Percentiles rank a stretch among this genome's conserved stretches.
Evolutionary conservation across 345 rosid species (phyloP).

Genomic region (Moricandia moricandioides): DNA sequence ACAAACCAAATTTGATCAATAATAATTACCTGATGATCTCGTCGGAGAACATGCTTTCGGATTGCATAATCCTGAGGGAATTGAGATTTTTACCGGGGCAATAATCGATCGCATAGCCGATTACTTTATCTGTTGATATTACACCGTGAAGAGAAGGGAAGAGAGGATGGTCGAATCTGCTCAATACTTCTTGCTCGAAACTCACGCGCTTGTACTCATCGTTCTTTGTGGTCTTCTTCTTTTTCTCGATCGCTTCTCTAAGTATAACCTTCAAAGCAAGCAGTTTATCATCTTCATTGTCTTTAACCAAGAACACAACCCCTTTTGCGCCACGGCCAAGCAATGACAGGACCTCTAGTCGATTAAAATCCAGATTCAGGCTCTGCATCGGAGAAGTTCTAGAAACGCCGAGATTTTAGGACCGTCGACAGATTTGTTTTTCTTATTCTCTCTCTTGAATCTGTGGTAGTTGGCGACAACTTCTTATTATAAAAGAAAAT

Average conservation of each 20-base stretch:
- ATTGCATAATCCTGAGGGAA: conserved; percentile 56
- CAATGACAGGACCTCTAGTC: conserved; percentile 51
- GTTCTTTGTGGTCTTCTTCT: conserved; percentile 9
- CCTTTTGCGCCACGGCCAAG: conserved; percentile 93
- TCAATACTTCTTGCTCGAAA: conserved; percentile 66
- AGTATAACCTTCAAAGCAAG: conserved; percentile 76
- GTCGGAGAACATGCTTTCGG: conserved; percentile 76
- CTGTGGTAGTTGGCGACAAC: not conserved
- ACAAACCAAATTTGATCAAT: not conserved
- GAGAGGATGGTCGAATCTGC: conserved; percentile 63
- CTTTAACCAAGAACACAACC: conserved; percentile 65
- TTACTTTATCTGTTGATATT: conserved; percentile 58
- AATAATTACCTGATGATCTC: conserved; percentile 54
- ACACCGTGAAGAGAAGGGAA: conserved; percentile 74
- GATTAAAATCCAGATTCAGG: conserved; percentile 38
- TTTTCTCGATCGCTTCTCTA: conserved; percentile 65
- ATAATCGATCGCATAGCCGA: conserved; percentile 86
- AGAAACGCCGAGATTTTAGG: not conserved
- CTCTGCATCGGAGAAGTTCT: conserved; percentile 6
- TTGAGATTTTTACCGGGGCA: conserved; percentile 75
- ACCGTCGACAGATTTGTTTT: not conserved
- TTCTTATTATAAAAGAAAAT: not conserved
- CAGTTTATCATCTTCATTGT: conserved; percentile 27
- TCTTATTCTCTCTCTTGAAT: not conserved
- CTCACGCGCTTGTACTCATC: conserved; percentile 54